A percentile compares a stretch with the other conserved stretches of the same genome.
Evolutionary conservation across 768 basidiomycete species (phyloP).

Genomic region (Chalciporus pseudorubinellus): DNA sequence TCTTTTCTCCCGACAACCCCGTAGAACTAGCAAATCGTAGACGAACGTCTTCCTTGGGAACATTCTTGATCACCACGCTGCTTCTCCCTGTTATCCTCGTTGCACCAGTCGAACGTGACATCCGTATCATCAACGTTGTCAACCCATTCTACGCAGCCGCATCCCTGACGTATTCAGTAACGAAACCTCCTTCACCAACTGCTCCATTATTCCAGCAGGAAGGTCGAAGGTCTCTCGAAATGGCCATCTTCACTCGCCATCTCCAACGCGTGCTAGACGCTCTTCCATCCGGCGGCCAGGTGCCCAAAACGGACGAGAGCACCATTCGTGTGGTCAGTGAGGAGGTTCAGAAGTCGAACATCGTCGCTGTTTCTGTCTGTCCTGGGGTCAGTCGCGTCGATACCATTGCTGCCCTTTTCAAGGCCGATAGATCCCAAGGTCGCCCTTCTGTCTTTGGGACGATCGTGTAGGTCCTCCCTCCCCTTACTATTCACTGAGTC

Average conservation of each 20-base stretch:
- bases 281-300: slow-evolving; percentile 59
- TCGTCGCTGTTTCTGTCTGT: slow-evolving; percentile 69
- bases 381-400: slow-evolving; percentile 76
- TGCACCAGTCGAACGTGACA: slow-evolving; percentile 83
- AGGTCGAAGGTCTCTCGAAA: slow-evolving; percentile 63
- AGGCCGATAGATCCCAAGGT: slow-evolving; percentile 24
- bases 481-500: neutral
- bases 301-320: slow-evolving; percentile 39
- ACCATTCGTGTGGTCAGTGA: slow-evolving; percentile 38
- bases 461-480: slow-evolving; percentile 42
- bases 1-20: slow-evolving; percentile 33
- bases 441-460: slow-evolving; percentile 44
- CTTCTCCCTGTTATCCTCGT: slow-evolving; percentile 78
- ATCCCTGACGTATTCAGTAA: slow-evolving; percentile 39
- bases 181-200: slow-evolving; percentile 27
- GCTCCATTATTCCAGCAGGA: slow-evolving; percentile 49
- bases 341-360: slow-evolving; percentile 62
- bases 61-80: slow-evolving; percentile 76
- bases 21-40: slow-evolving; percentile 37
- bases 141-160: slow-evolving; percentile 91
- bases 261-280: slow-evolving; percentile 84
- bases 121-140: slow-evolving; percentile 83
- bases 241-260: slow-evolving; percentile 66
- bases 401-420: slow-evolving; percentile 50
- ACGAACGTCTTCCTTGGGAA: slow-evolving; percentile 55